These are phyloP conservation scores for Periconia digitata DNA, from an alignment of 2,329 filamentous ascomycete genomes.

Conservation along the genomic window DNA sequence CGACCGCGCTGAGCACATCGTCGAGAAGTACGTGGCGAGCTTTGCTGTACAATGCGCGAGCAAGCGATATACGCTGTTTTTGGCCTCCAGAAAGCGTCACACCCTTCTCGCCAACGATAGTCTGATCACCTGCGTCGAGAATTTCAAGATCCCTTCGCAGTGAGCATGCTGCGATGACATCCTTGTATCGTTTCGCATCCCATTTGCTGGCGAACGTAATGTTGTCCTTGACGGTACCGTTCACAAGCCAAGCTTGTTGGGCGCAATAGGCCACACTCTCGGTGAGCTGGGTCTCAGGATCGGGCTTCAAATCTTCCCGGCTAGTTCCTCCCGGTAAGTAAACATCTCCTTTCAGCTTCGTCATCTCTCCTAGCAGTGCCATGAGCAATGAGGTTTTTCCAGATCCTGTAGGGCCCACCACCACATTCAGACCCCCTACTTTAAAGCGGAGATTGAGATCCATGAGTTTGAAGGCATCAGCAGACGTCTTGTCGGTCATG, in stretches of 20 bases:
- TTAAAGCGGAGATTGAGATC: constrained; percentile 81
- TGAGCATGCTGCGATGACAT: constrained; percentile 88
- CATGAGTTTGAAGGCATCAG: constrained; percentile 73
- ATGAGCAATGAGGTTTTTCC: constrained; percentile 96
- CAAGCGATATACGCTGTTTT: constrained; percentile 95
- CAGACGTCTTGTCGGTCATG: constrained; percentile 56
- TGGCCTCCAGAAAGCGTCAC: constrained; percentile 96
- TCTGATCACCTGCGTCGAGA: constrained; percentile 88
- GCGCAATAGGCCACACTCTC: constrained; percentile 96
- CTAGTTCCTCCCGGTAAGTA: constrained; percentile 83
- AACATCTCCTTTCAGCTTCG: constrained; percentile 74
- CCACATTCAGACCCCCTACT: constrained; percentile 85
- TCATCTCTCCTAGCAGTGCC: constrained; percentile 97
- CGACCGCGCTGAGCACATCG: constrained; percentile 93
- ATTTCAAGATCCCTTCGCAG: constrained; percentile 90
- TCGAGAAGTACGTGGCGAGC: constrained; percentile 89
- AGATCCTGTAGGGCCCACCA: constrained; percentile 89
- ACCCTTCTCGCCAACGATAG: constrained; percentile 93
- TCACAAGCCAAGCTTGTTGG: constrained; percentile 95
- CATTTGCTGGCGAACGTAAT: constrained; percentile 85
- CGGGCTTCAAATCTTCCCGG: constrained; percentile 78
- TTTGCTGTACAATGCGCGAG: constrained; percentile 95
- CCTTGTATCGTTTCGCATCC: constrained; percentile 79
- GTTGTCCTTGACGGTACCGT: constrained; percentile 93
- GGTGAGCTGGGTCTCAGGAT: constrained; percentile 82